These are phyloP conservation scores for Colletotrichum sp. DNA, from an alignment of 2,329 filamentous ascomycete species.

Conservation along the genomic window DNA sequence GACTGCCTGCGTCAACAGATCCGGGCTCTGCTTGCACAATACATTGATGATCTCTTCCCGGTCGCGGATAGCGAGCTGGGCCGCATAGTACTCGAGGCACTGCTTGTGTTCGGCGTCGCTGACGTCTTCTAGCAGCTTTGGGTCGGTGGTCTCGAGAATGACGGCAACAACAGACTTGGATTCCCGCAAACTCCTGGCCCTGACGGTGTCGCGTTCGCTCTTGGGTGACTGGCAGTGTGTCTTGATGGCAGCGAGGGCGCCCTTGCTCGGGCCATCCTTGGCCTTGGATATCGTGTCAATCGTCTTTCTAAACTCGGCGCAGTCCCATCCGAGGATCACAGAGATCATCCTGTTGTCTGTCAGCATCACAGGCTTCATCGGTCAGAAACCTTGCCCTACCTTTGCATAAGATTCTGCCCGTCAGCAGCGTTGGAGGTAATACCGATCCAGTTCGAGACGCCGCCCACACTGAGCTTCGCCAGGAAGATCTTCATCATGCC, in stretches of 20 bases:
- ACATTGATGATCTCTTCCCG: constrained; percentile 72
- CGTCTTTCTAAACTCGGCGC: constrained; percentile 70
- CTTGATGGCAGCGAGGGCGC: constrained; percentile 66
- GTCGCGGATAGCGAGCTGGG: constrained; percentile 74
- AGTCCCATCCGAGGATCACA: constrained; percentile 76
- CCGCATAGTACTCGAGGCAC: constrained; percentile 73
- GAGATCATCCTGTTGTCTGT: constrained; percentile 67
- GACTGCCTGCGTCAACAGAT: constrained; percentile 73
- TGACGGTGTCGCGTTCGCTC: constrained; percentile 62
- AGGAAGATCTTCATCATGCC: constrained; percentile 75
- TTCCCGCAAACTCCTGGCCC: constrained; percentile 57
- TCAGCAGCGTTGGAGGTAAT: constrained; percentile 74
- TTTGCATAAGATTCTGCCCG: constrained; percentile 81
- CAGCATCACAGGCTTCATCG: constrained; percentile 8
- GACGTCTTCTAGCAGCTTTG: constrained; percentile 50
- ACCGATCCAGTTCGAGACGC: constrained; percentile 81
- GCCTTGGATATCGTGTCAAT: constrained; percentile 68
- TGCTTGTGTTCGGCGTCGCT: constrained; percentile 66
- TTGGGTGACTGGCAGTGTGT: constrained; percentile 58
- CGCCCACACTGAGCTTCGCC: constrained; percentile 77
- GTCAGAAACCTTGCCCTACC: constrained; percentile 32
- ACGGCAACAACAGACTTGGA: constrained; percentile 67
- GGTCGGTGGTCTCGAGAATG: constrained; percentile 64
- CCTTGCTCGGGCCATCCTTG: constrained; percentile 62
- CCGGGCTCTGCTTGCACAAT: constrained; percentile 72